phyloP scores from a whole-genome alignment of 78 protist genomes.

The Planoprotostelium fungivorum region DNA sequence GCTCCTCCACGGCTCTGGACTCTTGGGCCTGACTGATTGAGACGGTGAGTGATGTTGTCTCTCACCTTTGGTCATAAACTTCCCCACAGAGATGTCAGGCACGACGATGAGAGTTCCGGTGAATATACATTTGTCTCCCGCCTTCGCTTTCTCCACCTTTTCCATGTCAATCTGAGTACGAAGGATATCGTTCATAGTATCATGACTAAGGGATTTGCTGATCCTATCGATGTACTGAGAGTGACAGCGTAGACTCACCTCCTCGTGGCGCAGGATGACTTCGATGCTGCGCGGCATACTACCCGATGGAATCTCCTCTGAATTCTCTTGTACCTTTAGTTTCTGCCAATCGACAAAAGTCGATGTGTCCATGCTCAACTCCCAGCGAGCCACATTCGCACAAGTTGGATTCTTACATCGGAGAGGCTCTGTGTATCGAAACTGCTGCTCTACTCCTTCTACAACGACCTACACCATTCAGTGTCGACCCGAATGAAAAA shows the following conservation, averaged over 20 bases:
- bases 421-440: conserved; percentile 87
- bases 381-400: conserved; percentile 64
- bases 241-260: conserved; percentile 34
- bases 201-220: background rate
- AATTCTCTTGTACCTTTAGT: conserved; percentile 64
- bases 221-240: too few relatives aligned
- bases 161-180: too few relatives aligned
- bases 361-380: conserved; percentile 62
- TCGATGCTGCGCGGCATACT: conserved; percentile 93
- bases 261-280: conserved; percentile 82
- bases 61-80: background rate
- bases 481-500: background rate
- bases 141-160: conserved; percentile 84
- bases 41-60: background rate
- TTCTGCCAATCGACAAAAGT: conserved; percentile 95
- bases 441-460: conserved; percentile 87
- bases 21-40: background rate
- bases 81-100: conserved; percentile 87
- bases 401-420: conserved; percentile 74
- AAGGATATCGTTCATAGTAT: background rate
- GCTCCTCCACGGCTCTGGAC: background rate
- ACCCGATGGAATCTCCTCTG: conserved; percentile 84
- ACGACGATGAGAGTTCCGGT: conserved; percentile 94
- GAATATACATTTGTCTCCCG: conserved; percentile 94
- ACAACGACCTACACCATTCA: background rate